Evolutionary conservation across 73 alveolate species (phyloP), one percentile per base, ranked within the genome.

Genomic region (Breviolum minutum): DNA sequence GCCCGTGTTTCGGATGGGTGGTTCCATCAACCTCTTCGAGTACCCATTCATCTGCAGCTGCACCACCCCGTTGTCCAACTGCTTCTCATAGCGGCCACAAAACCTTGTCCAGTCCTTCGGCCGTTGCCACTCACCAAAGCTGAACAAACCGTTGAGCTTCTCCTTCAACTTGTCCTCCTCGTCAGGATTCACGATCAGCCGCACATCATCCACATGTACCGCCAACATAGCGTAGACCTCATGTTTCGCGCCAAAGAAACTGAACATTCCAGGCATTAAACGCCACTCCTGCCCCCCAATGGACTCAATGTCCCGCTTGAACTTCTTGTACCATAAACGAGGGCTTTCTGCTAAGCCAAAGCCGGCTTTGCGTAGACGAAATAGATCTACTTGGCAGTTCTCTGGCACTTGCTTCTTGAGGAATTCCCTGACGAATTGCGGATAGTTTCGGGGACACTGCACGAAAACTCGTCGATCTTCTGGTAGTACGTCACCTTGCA

Each of bases 401-500:
- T 24, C 5, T 29, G 40, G 71, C 5, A 2, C 40, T 48, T 30
- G 1, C 1, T 10, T 9, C 9, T 17, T 0, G 48, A 24, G 70
- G 20, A n/a, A 60, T 19, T 40, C 40, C 20, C 90, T 68, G 1
- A 81, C 90, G 11, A 48, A 40, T 13, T 20, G 32, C 48, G 90
- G 90, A 40, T 81, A 81, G 13, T 60, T 60, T 40, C 27, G 19
- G 70, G 90, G 90, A 5, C 19, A 8, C 71, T 81, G 64, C 40
- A 81, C 69, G 27, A 32, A 81, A 5, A 81, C 90, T 29, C 64
- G 71, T 0, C 90, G 69, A 4, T 12, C 71, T 0, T 14, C 70
- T 10, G 64, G 82, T 12, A 87, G 29, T 20, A 16, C n/a, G 69
- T 87, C 95, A 32, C 95, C 95, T 40, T 87, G 95, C 32, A 87